Base-by-base conservation (phyloP, 768 basidiomycete species). In the Psilocybe azurescens region DNA sequence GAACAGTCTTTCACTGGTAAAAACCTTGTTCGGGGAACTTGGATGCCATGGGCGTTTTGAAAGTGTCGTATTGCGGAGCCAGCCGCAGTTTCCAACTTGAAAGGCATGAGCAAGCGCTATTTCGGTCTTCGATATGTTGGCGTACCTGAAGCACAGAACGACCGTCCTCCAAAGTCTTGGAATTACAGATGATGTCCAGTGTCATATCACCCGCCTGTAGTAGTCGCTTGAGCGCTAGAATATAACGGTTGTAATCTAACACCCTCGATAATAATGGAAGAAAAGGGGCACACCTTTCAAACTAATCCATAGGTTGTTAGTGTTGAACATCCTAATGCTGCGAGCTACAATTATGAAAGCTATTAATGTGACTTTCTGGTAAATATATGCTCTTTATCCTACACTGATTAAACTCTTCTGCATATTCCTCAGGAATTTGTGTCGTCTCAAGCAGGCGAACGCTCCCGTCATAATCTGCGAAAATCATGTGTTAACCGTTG, bases 41-140 rank as follows among this genome's bases (percentile, higher is more conserved):
- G 96, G 77, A 97, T 89, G 62, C 94, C 95, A 72, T 90, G 90
- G 7, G 91, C 93, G 73, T 89, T 89, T 74, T 84, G 88, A 81
- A 96, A 96, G 78, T 96, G 88, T 81, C 94, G 95, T 84, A 90
- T 86, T 50, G 95, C 94, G 41, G 93, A 94, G 74, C 95, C 95
- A 56, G 94, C 92, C 30, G 94, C 94, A 16, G 92, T 95, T 79
- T 94, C 93, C 66, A 94, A 86, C 83, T 90, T 90, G 65, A 95
- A 86, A 70, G 8, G 1, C 10, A n/a, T 48, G 3, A n/a, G 30
- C n/a, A 24, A n/a, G 16, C 10, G 39, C n/a, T 13, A 44, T 44
- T 16, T 30, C 16, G 49, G 6, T 33, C 9, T 38, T 10, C 10
- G 44, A 38, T 46, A 10, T n/a, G 6, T 24, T 24, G 24, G 24